phyloP scores from a whole-genome alignment of 768 basidiomycete species.

The Boletus edulis region DNA sequence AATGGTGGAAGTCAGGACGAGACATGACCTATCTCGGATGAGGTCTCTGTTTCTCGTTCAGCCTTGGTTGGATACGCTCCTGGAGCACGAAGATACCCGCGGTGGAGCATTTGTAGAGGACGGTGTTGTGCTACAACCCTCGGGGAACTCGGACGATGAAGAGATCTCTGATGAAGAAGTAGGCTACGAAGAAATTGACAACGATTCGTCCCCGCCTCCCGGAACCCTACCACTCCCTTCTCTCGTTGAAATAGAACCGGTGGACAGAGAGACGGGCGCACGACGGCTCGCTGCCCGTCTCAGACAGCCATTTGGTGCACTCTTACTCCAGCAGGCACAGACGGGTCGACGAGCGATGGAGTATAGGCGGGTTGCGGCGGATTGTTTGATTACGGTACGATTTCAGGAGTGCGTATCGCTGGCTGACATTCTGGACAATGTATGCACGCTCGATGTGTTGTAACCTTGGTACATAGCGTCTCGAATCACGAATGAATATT shows the following conservation, averaged over 20 bases:
- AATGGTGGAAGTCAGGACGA: background rate
- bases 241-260: background rate
- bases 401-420: background rate
- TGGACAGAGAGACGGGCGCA: background rate
- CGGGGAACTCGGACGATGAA: background rate
- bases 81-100: background rate
- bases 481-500: no score
- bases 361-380: conserved; percentile 4
- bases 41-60: background rate
- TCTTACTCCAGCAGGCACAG: background rate
- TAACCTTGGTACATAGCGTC: background rate
- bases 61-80: background rate
- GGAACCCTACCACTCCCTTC: no score
- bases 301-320: background rate
- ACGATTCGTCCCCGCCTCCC: background rate
- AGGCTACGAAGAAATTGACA: background rate
- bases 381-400: background rate
- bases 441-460: background rate
- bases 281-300: background rate
- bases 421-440: background rate
- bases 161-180: background rate
- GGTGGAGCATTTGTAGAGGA: background rate
- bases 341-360: background rate
- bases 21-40: background rate
- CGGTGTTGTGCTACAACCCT: background rate